Base-by-base conservation (phyloP, 2,329 filamentous ascomycete genomes). In the Phyllosticta citriasiana region DNA sequence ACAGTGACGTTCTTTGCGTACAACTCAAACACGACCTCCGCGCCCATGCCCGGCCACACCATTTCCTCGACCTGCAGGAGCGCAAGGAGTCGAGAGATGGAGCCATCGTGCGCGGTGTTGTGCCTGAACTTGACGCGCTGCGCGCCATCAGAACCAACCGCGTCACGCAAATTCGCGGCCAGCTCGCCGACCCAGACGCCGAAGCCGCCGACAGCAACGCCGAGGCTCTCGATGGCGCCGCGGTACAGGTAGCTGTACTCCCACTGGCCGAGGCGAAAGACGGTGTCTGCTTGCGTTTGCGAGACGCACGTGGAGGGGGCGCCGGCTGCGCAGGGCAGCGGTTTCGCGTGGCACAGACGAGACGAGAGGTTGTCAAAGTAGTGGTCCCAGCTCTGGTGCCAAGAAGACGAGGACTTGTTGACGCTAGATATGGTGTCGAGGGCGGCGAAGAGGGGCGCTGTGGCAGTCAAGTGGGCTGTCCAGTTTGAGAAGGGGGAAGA, bases 291-390 rank as follows among this genome's bases (percentile, higher is more conserved):
- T 53, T 85, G 76, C 0, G 75, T 72, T 66, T 85, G 84, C 2
- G 81, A 81, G 51, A 92, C 76, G 69, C 89, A 93, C 0, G 33
- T 33, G 25, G 25, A 19, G 16, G 16, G n/a, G 7, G 4, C 4
- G 24, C 59, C 33, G n/a, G 27, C n/a, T 1, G 27, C 40, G 74
- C 89, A 93, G 0, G 89, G 89, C 0, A 92, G 76, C 0, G 88
- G 82, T 67, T 88, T 89, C 19, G 73, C 76, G 69, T 94, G 89
- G 71, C 89, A 94, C 69, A 91, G 86, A 0, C 89, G 81, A 0
- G 89, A 86, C 0, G 88, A 91, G 1, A 94, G 80, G 68, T 91
- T 94, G 71, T 94, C 90, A 67, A 86, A 94, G 76, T 94, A 94
- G 72, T 91, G 89, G 69, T 94, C 90, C 67, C 88, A 86, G 59